These are phyloP conservation scores for Quercus berberidifolia DNA, from an alignment of 306 rosid species.

Conservation along the genomic window DNA sequence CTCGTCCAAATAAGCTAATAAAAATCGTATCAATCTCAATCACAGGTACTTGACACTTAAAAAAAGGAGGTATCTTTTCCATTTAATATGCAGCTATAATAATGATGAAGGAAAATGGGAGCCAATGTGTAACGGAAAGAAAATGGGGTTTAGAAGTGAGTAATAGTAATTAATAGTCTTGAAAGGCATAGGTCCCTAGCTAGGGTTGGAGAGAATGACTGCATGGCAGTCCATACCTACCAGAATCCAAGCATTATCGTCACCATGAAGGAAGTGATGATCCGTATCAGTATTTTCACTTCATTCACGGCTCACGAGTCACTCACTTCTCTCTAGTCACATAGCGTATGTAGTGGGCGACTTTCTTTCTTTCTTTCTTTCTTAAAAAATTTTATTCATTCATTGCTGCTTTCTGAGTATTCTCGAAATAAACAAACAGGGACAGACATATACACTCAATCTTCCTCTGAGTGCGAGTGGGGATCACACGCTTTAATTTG, in stretches of 20 bases:
- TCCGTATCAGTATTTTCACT: neutral
- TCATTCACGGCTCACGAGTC: neutral
- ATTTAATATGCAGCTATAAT: too few species aligned
- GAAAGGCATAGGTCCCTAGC: too few species aligned
- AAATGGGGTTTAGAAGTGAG: too few species aligned
- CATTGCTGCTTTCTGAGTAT: neutral
- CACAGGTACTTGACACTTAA: too few species aligned
- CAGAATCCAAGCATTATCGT: neutral
- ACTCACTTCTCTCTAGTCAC: neutral
- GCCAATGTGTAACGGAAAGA: too few species aligned
- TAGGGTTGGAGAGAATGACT: neutral
- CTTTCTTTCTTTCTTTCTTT: neutral
- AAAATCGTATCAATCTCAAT: too few species aligned
- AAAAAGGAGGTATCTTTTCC: too few species aligned
- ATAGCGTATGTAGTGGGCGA: slow-evolving; percentile 11
- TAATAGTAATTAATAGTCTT: too few species aligned
- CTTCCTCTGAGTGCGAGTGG: neutral
- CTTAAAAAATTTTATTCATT: too few species aligned
- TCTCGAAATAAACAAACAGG: neutral
- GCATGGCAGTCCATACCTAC: neutral
- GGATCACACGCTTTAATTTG: neutral
- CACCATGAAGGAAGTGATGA: neutral
- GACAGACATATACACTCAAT: neutral
- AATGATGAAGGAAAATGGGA: too few species aligned
- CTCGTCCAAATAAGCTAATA: too few species aligned